A percentile compares a stretch with the other conserved stretches of the same genome.
These are phyloP conservation scores for Pseudocercospora vitis DNA, from an alignment of 2,329 filamentous ascomycete genomes.

Conservation along the genomic window DNA sequence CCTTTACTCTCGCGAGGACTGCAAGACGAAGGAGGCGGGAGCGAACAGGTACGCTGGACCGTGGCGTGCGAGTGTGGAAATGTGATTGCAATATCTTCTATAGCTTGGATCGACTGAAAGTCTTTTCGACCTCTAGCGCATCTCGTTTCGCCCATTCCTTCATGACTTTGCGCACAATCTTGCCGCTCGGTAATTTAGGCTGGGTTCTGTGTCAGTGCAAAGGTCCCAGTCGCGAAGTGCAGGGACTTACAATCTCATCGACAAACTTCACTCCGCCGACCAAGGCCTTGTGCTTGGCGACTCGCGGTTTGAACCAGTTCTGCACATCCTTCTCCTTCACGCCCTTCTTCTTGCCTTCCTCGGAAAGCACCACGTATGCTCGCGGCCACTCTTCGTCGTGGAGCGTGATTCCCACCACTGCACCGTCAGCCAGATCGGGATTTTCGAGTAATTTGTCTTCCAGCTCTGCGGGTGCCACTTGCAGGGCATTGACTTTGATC, in stretches of 20 bases:
- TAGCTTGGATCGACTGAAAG: constrained; percentile 25
- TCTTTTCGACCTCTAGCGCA: constrained; percentile 39
- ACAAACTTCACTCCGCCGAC: constrained; percentile 51
- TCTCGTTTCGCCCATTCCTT: constrained; percentile 60
- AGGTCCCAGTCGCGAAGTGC: neutral
- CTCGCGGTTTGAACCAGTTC: constrained; percentile 39
- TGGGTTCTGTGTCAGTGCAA: constrained; percentile 11
- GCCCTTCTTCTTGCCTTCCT: constrained; percentile 43
- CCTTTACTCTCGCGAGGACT: too few relatives aligned
- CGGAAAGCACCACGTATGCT: constrained; percentile 55
- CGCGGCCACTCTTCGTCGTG: constrained; percentile 54
- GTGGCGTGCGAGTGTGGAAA: too few relatives aligned
- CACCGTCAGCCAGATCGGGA: constrained; percentile 55
- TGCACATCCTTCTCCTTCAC: constrained; percentile 40
- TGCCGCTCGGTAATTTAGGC: constrained; percentile 58
- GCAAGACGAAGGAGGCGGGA: too few relatives aligned
- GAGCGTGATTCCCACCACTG: constrained; percentile 55
- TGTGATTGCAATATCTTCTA: too few relatives aligned
- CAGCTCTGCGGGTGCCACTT: constrained; percentile 36
- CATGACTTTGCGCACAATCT: constrained; percentile 58
- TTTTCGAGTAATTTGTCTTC: constrained; percentile 51
- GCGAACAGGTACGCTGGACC: too few relatives aligned
- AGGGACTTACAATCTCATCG: constrained; percentile 47
- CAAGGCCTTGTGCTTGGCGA: constrained; percentile 45
- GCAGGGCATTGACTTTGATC: constrained; percentile 43